phyloP scores from a whole-genome alignment of 108 stramenopile genomes.

The Cyclotella atomus region DNA sequence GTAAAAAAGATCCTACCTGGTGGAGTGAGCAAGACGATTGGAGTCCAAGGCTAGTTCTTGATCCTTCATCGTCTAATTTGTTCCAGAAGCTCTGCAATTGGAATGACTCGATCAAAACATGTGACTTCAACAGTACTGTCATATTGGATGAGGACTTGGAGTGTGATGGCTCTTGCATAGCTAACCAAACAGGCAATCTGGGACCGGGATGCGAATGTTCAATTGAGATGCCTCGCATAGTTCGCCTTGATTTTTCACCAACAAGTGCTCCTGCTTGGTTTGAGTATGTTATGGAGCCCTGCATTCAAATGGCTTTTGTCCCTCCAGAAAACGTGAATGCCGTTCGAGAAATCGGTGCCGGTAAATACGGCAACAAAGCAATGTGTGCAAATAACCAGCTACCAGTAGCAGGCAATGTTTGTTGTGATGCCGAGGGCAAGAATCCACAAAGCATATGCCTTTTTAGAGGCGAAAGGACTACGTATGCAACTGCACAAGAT shows the following conservation, averaged over 20 bases:
- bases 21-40: conserved; percentile 7
- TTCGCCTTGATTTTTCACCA: conserved; percentile 37
- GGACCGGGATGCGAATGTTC: conserved; percentile 31
- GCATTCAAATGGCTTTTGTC: conserved; percentile 43
- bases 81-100: conserved; percentile 30
- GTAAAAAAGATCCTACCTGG: conserved; percentile 31
- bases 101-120: conserved; percentile 10
- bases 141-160: conserved; percentile 24
- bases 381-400: conserved; percentile 40
- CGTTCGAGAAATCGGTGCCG: conserved; percentile 27
- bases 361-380: conserved; percentile 24
- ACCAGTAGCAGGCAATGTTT: conserved; percentile 34
- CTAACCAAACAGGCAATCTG: conserved; percentile 1
- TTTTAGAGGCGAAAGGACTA: conserved; percentile 31
- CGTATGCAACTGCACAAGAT: conserved; percentile 25
- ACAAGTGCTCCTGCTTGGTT: conserved; percentile 24
- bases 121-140: conserved; percentile 28
- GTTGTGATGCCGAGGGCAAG: conserved; percentile 19
- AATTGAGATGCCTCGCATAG: conserved; percentile 28
- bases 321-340: conserved; percentile 20
- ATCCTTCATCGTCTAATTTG: conserved; percentile 19
- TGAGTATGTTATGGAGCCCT: conserved; percentile 36
- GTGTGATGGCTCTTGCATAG: conserved; percentile 36
- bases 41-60: conserved; percentile 28
- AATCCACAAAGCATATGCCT: conserved; percentile 33